Evolutionary conservation across 176 grass and related monocot species (phyloP).

Genomic region (Alopecurus myosuroides): DNA sequence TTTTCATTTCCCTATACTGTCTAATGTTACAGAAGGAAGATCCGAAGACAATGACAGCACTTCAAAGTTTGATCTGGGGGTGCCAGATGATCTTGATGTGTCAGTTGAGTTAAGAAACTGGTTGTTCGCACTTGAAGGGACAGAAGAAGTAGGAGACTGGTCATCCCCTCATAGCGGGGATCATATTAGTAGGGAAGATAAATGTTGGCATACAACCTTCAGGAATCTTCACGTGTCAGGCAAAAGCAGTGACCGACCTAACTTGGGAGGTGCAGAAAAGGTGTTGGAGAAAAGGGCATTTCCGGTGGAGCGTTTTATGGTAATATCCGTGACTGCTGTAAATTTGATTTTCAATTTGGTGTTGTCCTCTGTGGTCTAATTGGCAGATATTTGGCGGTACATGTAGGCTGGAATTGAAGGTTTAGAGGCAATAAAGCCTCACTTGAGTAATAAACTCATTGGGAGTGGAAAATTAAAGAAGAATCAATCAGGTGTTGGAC

Average conservation of each 20-base stretch:
- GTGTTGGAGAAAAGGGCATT: slow-evolving; percentile 37
- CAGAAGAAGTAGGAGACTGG: slow-evolving; percentile 53
- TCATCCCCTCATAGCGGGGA: slow-evolving; percentile 37
- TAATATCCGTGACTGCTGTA: slow-evolving; percentile 22
- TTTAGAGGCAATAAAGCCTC: slow-evolving; percentile 91
- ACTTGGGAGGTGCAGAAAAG: slow-evolving; percentile 29
- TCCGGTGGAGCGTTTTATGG: slow-evolving; percentile 78
- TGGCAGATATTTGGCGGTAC: slow-evolving; percentile 4
- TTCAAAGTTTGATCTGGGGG: slow-evolving; percentile 66
- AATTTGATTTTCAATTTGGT: slow-evolving; percentile 14
- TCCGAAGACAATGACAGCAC: slow-evolving; percentile 45
- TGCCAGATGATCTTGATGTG: slow-evolving; percentile 93
- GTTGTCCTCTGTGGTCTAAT: slow-evolving; percentile 1
- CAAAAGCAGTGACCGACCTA: slow-evolving; percentile 63
- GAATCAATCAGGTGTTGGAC: slow-evolving; percentile 15
- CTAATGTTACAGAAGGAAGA: slow-evolving; percentile 40
- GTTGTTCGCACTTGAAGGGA: slow-evolving; percentile 97
- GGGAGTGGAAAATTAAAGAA: slow-evolving; percentile 35
- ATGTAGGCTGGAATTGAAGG: slow-evolving; percentile 85
- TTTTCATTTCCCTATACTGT: not conserved
- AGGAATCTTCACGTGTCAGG: slow-evolving; percentile 72
- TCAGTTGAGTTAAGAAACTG: slow-evolving; percentile 87
- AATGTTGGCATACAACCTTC: slow-evolving; percentile 97
- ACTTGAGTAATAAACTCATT: slow-evolving; percentile 30
- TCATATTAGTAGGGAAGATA: slow-evolving; percentile 85